phyloP scores from a whole-genome alignment of 805 yeast genomes.

The Barnettozyma wickerhamii region DNA sequence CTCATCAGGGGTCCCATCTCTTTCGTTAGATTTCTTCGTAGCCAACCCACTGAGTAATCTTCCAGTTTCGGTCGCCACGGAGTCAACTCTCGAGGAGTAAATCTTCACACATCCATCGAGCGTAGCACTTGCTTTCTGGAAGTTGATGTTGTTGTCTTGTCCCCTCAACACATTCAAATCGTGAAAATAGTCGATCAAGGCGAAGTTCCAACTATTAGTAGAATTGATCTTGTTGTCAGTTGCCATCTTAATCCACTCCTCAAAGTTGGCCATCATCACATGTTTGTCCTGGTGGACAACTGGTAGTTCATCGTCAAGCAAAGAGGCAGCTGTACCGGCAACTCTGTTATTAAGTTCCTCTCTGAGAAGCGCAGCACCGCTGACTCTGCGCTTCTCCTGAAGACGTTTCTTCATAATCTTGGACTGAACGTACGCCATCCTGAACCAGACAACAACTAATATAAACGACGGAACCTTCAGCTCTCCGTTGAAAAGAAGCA shows the following conservation, averaged over 20 bases:
- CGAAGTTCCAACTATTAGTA: slow-evolving; percentile 85
- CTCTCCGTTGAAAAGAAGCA: too few species aligned
- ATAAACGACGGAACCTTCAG: too few species aligned
- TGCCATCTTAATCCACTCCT: slow-evolving; percentile 28
- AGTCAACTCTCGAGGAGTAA: slow-evolving; percentile 87
- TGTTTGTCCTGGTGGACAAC: slow-evolving; percentile 29
- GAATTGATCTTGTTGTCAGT: slow-evolving; percentile 61
- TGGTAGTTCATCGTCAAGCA: slow-evolving; percentile 20
- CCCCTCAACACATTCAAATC: slow-evolving; percentile 72
- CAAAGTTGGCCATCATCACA: slow-evolving; percentile 38
- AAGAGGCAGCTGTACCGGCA: slow-evolving; percentile 13
- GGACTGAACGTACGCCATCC: slow-evolving; percentile 26
- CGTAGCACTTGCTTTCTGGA: slow-evolving; percentile 87
- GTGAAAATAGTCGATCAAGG: slow-evolving; percentile 86
- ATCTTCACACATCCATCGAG: slow-evolving; percentile 93
- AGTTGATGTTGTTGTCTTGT: slow-evolving; percentile 73
- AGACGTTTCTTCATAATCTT: slow-evolving; percentile 26
- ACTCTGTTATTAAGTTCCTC: slow-evolving; percentile 24
- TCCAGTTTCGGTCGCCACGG: slow-evolving; percentile 88
- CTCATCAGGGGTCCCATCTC: slow-evolving; percentile 22
- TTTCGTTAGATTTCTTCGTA: slow-evolving; percentile 29
- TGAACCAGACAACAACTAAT: too few species aligned
- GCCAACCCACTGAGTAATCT: slow-evolving; percentile 74
- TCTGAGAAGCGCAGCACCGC: slow-evolving; percentile 30
- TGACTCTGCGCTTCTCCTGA: slow-evolving; percentile 27